Percentiles rank a stretch among this genome's conserved stretches.
phyloP scores from a whole-genome alignment of 805 yeast genomes.

The Candida lessepsii region DNA sequence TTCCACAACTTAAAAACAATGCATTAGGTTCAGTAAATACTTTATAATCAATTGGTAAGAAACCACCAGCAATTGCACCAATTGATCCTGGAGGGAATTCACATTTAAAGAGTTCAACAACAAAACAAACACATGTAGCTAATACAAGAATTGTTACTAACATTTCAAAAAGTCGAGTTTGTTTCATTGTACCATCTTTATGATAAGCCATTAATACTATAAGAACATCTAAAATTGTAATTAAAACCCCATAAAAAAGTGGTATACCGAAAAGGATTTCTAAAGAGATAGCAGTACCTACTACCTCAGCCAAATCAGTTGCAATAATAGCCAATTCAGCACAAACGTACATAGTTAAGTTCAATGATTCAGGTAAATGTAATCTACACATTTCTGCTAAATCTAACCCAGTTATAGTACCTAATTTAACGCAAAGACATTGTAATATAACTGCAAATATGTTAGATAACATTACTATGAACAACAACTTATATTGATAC shows the following conservation, averaged over 20 bases:
- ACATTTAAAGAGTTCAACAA: conserved; percentile 59
- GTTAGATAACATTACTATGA: conserved; percentile 76
- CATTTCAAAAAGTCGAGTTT: conserved; percentile 77
- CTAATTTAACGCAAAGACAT: conserved; percentile 79
- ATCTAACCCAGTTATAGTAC: conserved; percentile 92
- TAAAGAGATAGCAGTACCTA: conserved; percentile 94
- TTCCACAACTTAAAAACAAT: conserved; percentile 43
- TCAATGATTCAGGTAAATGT: conserved; percentile 63
- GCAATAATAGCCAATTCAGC: conserved; percentile 93
- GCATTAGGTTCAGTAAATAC: conserved; percentile 38
- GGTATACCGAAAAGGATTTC: conserved; percentile 83
- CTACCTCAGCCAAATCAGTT: conserved; percentile 94
- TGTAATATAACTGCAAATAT: conserved; percentile 86
- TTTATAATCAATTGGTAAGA: conserved; percentile 43
- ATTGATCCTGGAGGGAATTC: conserved; percentile 52
- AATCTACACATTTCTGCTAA: conserved; percentile 82
- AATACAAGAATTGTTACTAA: conserved; percentile 76
- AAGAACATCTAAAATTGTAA: conserved; percentile 84
- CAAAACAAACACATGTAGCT: conserved; percentile 83
- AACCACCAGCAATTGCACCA: conserved; percentile 45
- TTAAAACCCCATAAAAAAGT: conserved; percentile 73
- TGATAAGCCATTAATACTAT: conserved; percentile 84
- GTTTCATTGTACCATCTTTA: conserved; percentile 76
- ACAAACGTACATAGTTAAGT: conserved; percentile 62
- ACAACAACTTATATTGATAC: conserved; percentile 73